A percentile compares a stretch with the other conserved stretches of the same genome.
These are phyloP conservation scores for Sonneratia alba DNA, from an alignment of 345 rosid genomes.

Conservation along the genomic window DNA sequence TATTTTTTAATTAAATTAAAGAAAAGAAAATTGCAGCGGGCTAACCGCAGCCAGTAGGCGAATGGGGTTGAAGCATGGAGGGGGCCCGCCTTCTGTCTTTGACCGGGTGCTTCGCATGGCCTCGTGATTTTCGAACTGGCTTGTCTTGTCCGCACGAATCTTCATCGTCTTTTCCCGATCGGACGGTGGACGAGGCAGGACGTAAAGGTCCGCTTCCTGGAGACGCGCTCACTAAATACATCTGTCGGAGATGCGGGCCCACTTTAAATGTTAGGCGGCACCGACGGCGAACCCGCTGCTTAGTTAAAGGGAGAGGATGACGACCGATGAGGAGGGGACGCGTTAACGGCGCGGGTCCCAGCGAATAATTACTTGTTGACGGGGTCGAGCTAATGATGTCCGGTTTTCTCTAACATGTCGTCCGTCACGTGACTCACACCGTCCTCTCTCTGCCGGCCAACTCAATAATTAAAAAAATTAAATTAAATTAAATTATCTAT, in stretches of 20 bases:
- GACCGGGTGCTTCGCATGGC: conserved; percentile 15
- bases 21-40: not conserved
- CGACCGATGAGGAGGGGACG: conserved; percentile 27
- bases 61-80: not conserved
- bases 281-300: conserved; percentile 37
- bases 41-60: conserved; percentile 7
- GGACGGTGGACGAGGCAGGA: conserved; percentile 9
- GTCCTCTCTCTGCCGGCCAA: conserved; percentile 15
- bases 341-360: conserved; percentile 17
- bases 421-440: conserved; percentile 47
- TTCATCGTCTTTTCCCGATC: conserved; percentile 1
- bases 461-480: not conserved
- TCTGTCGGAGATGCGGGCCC: not conserved
- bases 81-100: conserved; percentile 3
- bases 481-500: no score
- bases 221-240: not conserved
- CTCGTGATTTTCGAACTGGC: conserved; percentile 34
- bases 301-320: not conserved
- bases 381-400: conserved; percentile 29
- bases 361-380: conserved; percentile 39
- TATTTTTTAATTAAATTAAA: conserved; percentile 6
- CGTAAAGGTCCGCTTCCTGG: conserved; percentile 4
- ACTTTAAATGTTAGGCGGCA: conserved; percentile 26
- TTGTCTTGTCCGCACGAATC: conserved; percentile 7
- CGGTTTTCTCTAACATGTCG: conserved; percentile 27